Evolutionary conservation across 768 basidiomycete genomes (phyloP), one percentile per base, ranked within the genome.

Genomic region (Trametes coccinea): DNA sequence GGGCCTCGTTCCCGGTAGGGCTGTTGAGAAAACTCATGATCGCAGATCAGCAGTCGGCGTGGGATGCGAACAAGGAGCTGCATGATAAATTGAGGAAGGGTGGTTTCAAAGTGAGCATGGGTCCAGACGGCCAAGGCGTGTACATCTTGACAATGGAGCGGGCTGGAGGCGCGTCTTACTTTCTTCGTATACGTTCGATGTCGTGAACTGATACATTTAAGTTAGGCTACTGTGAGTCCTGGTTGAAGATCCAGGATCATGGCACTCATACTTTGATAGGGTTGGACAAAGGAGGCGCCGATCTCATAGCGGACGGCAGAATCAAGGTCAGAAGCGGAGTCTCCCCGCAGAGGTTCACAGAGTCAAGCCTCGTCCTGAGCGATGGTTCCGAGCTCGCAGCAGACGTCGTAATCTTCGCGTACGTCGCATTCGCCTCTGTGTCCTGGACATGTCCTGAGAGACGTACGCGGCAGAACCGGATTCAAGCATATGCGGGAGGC

Each of bases 241-340:
- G 1, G 7, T 44, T 22, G 17, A 17, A 39, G 5, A 11, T 4
- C 8, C 27, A 14, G 22, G 14, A 9, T 17, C 14, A 41, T 17
- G 22, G 22, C 45, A 8, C 34, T 37, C 11, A 37, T 37, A 6
- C 34, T 37, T 5, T 11, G 34, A 5, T 17, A 63, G 62, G 62
- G 62, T n/a, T 63, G 63, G 72, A 73, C 50, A 62, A 63, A 0
- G 82, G 80, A n/a, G 73, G 78, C 0, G 76, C 79, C 40, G 71
- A 74, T 60, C 71, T 80, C 56, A 82, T 84, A 58, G 75, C 75
- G 29, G 75, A 80, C 29, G 81, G 84, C 22, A 73, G 73, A 48
- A 83, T 85, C 76, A 82, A 82, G 66, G 68, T 84, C 66, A 82
- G 78, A 71, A 75, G 73, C 55, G 78, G 77, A 29, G 59, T 69